phyloP scores from a whole-genome alignment of 225 moss, liverwort and hornwort genomes.

The Rhytidiadelphus loreus region DNA sequence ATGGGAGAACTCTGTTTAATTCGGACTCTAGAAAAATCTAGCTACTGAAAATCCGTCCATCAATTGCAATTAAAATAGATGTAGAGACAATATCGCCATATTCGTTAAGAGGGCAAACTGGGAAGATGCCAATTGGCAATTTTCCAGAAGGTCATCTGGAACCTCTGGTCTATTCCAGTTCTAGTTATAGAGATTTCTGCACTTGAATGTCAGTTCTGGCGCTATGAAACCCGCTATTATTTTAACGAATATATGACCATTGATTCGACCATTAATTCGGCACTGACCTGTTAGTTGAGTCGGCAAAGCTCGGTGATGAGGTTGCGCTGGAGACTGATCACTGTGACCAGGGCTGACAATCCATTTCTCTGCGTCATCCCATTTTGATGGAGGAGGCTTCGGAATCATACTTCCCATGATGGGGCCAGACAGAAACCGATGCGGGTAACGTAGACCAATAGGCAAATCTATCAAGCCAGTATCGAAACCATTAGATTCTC shows the following conservation, averaged over 20 bases:
- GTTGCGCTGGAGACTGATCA: slow-evolving; percentile 27
- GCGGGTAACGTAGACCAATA: slow-evolving; percentile 14
- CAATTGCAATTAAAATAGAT: neutral
- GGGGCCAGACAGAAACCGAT: slow-evolving; percentile 38
- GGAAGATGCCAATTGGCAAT: neutral
- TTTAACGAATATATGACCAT: neutral
- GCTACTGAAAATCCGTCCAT: neutral
- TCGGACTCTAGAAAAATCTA: neutral
- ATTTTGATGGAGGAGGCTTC: slow-evolving; percentile 42
- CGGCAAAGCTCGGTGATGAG: slow-evolving; percentile 10
- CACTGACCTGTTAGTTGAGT: slow-evolving; percentile 9
- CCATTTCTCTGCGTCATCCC: slow-evolving; percentile 57
- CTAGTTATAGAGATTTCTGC: neutral
- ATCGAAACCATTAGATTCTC: neutral
- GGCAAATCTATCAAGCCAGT: slow-evolving; percentile 9
- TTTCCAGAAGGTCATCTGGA: neutral
- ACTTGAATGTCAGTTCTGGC: neutral
- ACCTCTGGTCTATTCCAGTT: neutral
- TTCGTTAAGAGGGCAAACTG: neutral
- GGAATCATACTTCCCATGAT: slow-evolving; percentile 32
- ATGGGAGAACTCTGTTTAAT: neutral
- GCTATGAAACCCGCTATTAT: neutral
- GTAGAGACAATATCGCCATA: neutral
- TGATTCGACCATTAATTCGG: neutral
- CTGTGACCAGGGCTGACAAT: slow-evolving; percentile 43